These are phyloP conservation scores for Triangularia setosa DNA, from an alignment of 2,329 filamentous ascomycete species.

Conservation along the genomic window DNA sequence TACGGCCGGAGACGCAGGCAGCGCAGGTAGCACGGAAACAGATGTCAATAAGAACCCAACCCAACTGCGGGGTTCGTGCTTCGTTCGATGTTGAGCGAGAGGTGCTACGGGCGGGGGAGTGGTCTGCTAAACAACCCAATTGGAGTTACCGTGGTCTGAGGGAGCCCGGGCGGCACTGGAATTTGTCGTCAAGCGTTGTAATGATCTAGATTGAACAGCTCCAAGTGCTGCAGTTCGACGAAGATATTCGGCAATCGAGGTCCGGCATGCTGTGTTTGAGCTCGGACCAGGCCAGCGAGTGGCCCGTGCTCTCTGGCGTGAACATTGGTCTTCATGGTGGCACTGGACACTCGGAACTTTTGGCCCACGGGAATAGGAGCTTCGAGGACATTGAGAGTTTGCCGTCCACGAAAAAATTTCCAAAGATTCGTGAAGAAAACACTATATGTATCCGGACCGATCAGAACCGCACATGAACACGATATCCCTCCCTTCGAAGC, in stretches of 20 bases:
- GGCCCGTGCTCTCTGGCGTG: neutral
- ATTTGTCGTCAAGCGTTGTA: neutral
- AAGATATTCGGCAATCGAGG: neutral
- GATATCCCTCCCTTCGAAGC: no score
- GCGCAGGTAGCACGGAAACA: neutral
- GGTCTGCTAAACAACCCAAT: neutral
- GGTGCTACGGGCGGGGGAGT: neutral
- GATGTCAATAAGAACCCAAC: neutral
- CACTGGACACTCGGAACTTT: no score
- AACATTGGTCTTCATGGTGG: no score
- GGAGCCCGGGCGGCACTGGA: neutral
- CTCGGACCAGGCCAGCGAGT: neutral
- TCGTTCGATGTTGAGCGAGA: neutral
- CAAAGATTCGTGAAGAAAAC: no score
- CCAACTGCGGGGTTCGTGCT: neutral
- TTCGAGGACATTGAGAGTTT: neutral
- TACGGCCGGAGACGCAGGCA: neutral
- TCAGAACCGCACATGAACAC: no score
- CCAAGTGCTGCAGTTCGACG: neutral
- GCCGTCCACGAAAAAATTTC: no score
- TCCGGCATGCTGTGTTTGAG: neutral
- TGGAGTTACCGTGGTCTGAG: neutral
- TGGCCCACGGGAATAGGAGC: neutral
- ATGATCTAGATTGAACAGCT: neutral
- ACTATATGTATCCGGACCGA: no score